Base-by-base conservation (phyloP, 257 asterid species). In the Verbena officinalis region DNA sequence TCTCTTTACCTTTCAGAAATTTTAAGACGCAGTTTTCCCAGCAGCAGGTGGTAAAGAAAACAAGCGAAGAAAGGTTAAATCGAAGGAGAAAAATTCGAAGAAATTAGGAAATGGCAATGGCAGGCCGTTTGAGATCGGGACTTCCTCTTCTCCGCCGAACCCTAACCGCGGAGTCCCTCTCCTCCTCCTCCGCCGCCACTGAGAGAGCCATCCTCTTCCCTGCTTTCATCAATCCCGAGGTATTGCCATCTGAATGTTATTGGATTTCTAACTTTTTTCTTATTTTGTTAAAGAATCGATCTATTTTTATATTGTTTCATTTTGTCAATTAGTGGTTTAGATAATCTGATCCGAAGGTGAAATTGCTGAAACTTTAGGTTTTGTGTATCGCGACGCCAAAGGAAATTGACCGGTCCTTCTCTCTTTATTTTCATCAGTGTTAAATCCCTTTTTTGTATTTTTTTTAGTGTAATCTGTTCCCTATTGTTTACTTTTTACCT, bases 61-160 rank as follows among this genome's bases (percentile, higher is more conserved):
- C 21, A 63, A 45, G 21, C 40, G 40, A 36, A 27, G 33, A 31
- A 22, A 11, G 13, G 3, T 2, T 62, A 24, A 44, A 22, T 24
- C 39, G 14, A 27, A 52, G 45, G 21, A 46, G 42, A 1, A 24
- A 12, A 49, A 7, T 2, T 12, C 9, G 38, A 39, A 57, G 33
- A 24, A 13, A 42, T 38, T 45, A 27, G 8, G 30, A 44, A 36
- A 72, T 72, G 68, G 78, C 81, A 62, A 74, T 77, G 81, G 75
- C 83, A 40, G 86, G 75, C 60, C 84, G 88, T 23, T 58, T 79
- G 73, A 71, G 90, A 79, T 83, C 87, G 58, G 73, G 62, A 42
- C 57, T 79, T 38, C 78, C 83, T 51, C 73, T 81, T 53, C 53
- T 79, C 74, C 88, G 86, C 50, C 80, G 75, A 31, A 67, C 60